These are phyloP conservation scores for Anisodus acutangulus DNA, from an alignment of 257 asterid genomes.

Conservation along the genomic window DNA sequence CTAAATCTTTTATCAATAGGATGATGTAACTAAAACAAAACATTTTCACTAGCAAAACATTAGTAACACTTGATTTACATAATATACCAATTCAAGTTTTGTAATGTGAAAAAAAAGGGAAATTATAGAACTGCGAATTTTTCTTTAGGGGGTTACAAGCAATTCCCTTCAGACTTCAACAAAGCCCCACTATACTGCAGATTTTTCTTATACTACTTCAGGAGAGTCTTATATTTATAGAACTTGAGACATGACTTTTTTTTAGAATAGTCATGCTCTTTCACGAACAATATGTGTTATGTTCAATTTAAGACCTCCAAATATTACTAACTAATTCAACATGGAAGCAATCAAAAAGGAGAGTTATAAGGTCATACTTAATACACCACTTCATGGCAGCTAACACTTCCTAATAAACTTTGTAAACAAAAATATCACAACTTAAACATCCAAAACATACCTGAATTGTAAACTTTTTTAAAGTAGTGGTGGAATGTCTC, in stretches of 20 bases:
- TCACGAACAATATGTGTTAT: no score
- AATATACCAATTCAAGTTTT: neutral
- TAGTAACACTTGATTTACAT: constrained; percentile 5
- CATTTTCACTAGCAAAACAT: neutral
- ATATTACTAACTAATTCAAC: no score
- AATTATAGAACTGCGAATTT: neutral
- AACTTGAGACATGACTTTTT: no score
- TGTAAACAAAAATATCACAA: neutral
- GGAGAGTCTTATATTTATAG: no score
- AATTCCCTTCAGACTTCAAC: no score
- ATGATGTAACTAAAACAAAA: neutral
- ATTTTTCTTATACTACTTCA: no score
- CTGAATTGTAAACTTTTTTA: constrained; percentile 32
- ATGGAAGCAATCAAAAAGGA: neutral
- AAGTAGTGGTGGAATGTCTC: constrained; percentile 34
- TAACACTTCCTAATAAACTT: neutral
- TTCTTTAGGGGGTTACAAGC: no score
- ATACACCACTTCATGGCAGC: neutral
- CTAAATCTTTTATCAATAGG: neutral
- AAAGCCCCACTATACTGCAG: no score
- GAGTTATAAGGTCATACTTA: neutral
- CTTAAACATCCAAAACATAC: constrained; percentile 30
- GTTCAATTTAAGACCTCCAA: no score
- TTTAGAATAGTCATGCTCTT: no score
- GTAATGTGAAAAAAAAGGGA: neutral